phyloP scores from a whole-genome alignment of 1,284 basidiomycete species.

The Sporisorium scitamineum region DNA sequence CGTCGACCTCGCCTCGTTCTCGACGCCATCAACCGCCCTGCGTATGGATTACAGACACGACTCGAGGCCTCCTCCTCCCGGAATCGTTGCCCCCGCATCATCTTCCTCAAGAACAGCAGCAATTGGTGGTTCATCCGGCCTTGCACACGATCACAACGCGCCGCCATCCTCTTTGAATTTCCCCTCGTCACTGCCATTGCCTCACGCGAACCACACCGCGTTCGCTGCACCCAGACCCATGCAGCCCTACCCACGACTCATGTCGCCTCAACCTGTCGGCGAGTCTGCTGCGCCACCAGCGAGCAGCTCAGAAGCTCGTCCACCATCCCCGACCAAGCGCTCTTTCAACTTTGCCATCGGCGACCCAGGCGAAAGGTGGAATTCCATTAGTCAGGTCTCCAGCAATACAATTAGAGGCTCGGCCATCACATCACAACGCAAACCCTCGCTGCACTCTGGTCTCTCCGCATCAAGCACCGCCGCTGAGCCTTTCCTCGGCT shows the following conservation, averaged over 20 bases:
- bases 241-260: slow-evolving; percentile 54
- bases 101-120: slow-evolving; percentile 19
- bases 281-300: slow-evolving; percentile 2
- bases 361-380: slow-evolving; percentile 58
- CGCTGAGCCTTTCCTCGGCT: slow-evolving; percentile 57
- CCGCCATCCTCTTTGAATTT: slow-evolving; percentile 17
- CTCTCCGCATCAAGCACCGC: slow-evolving; percentile 19
- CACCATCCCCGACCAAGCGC: slow-evolving; percentile 57
- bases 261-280: slow-evolving; percentile 51
- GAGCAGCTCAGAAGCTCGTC: slow-evolving; percentile 32
- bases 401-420: slow-evolving; percentile 13
- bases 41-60: slow-evolving; percentile 21
- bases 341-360: slow-evolving; percentile 55
- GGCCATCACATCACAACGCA: slow-evolving; percentile 29
- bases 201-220: slow-evolving; percentile 20
- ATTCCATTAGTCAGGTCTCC: slow-evolving; percentile 51
- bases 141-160: slow-evolving; percentile 3
- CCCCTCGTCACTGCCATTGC: slow-evolving; percentile 28
- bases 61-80: slow-evolving; percentile 19
- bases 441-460: slow-evolving; percentile 34
- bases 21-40: slow-evolving; percentile 3
- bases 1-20: slow-evolving; percentile 9
- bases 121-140: slow-evolving; percentile 9
- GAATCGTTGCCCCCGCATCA: slow-evolving; percentile 12
- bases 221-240: slow-evolving; percentile 51